Base-by-base conservation (phyloP, 441 rosid species). In the Adansonia grandidieri region DNA sequence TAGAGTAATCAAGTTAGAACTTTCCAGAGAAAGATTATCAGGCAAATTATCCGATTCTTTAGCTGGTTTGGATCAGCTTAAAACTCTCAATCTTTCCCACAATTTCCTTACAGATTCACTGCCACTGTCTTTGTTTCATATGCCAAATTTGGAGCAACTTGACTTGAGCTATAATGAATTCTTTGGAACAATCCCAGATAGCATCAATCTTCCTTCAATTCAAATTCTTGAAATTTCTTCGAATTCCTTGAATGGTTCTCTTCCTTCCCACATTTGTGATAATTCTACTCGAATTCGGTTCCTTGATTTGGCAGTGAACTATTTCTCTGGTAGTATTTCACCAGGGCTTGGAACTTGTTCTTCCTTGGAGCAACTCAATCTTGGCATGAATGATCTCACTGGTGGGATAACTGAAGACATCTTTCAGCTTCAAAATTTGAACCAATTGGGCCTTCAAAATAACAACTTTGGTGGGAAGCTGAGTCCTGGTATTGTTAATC, bases 111-210 rank as follows among this genome's bases (percentile, higher is more conserved):
- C 71, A 64, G 85, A 77, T 53, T 65, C 79, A 13, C 81, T 91
- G 63, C 97, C 96, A 15, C 44, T 22, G 1, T 83, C 91, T 1
- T 22, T 94, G 74, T 87, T 92, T 73, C 81, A 54, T 20, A 76
- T 89, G 75, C 77, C 77, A 19, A 78, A 79, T 54, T 78, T 94
- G 4, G 79, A 89, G 65, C 75, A 77, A 51, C 85, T 92, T 1
- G 94, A 90, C 82, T 77, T 94, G 82, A 92, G 92, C 83, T 72
- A 19, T 32, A 92, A 90, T 50, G 83, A 88, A 69, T 83, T 94
- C 37, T 22, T 71, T 4, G 95, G 94, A 5, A 51, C 84, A 62
- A 47, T 89, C 77, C 91, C 95, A 0, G 37, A 7, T 2, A 78
- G 77, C 75, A 77, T 81, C 77, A 75, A 86, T 78, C 81, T 92